These are phyloP conservation scores for Delitschia confertaspora DNA, from an alignment of 495 filamentous ascomycete genomes.

Conservation along the genomic window DNA sequence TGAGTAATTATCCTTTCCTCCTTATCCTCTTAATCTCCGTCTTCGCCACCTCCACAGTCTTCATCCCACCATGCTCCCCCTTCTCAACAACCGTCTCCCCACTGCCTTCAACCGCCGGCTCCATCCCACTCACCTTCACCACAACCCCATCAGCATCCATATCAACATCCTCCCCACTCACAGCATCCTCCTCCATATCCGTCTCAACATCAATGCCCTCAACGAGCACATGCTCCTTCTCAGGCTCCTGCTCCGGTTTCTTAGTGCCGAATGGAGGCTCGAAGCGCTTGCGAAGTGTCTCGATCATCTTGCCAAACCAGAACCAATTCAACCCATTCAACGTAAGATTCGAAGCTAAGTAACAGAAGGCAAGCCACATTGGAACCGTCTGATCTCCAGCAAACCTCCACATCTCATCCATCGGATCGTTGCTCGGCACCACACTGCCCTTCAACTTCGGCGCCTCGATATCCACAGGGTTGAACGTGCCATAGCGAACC, in stretches of 20 bases:
- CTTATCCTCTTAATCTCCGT: conserved; percentile 21
- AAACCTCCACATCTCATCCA: conserved; percentile 44
- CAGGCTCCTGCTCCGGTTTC: conserved; percentile 6
- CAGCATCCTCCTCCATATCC: conserved; percentile 7
- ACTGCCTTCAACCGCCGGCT: not conserved
- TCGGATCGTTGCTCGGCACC: conserved; percentile 2
- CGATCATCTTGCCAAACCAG: conserved; percentile 97
- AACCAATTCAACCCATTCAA: conserved; percentile 86
- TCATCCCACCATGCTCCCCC: conserved; percentile 9
- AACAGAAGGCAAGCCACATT: conserved; percentile 68
- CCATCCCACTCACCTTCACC: conserved; percentile 6
- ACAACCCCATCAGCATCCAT: conserved; percentile 1
- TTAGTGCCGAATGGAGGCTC: conserved; percentile 46
- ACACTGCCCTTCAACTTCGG: conserved; percentile 6
- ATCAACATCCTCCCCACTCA: conserved; percentile 3
- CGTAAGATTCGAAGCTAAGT: conserved; percentile 66
- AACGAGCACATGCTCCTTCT: conserved; percentile 23
- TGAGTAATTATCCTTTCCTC: conserved; percentile 1
- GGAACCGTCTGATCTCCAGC: conserved; percentile 49
- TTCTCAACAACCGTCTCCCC: not conserved
- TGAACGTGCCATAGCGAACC: conserved; percentile 8
- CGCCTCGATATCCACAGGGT: conserved; percentile 2
- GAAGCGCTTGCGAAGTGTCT: conserved; percentile 82
- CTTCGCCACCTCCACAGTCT: conserved; percentile 22
- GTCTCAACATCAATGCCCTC: conserved; percentile 25